A percentile compares a stretch with the other conserved stretches of the same genome.
These are phyloP conservation scores for Deakozyma indianensis DNA, from an alignment of 805 yeast species.

Conservation along the genomic window DNA sequence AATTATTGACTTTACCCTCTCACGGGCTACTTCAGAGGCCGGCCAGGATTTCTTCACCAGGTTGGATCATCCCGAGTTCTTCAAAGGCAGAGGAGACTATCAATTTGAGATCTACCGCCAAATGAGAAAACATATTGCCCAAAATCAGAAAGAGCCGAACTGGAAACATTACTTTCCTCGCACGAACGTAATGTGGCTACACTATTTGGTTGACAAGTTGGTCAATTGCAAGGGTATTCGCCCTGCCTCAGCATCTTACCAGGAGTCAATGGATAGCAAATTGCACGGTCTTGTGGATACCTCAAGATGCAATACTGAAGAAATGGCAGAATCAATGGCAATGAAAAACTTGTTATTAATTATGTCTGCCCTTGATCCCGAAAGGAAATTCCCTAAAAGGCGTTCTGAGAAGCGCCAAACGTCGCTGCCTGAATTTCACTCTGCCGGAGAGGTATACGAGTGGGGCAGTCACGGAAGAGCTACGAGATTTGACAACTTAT, in stretches of 20 bases:
- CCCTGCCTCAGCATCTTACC: not conserved
- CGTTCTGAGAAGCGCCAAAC: not conserved
- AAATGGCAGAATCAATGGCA: not conserved
- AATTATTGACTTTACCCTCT: slow-evolving; percentile 43
- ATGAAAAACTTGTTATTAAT: not conserved
- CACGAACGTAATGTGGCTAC: slow-evolving; percentile 52
- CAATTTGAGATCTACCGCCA: slow-evolving; percentile 46
- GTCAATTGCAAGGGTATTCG: slow-evolving; percentile 26
- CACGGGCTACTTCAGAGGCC: slow-evolving; percentile 29
- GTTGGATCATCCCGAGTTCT: slow-evolving; percentile 52
- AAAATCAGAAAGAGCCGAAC: slow-evolving; percentile 13
- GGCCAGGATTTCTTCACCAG: slow-evolving; percentile 31
- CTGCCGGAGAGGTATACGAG: not conserved
- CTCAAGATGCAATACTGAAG: too few species aligned
- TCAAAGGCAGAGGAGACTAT: slow-evolving; percentile 44
- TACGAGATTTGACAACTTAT: too few species aligned
- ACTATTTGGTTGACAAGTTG: slow-evolving; percentile 40
- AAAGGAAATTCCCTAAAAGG: not conserved
- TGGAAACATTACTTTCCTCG: slow-evolving; percentile 34
- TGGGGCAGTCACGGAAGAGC: not conserved
- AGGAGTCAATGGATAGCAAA: too few species aligned
- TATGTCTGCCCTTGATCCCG: not conserved
- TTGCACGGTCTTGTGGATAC: too few species aligned
- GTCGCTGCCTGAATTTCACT: not conserved
- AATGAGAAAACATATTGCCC: slow-evolving; percentile 28